Conservation (phyloP, 371 early-diverging fungal genomes). For the Basidiobolus meristosporus region DNA sequence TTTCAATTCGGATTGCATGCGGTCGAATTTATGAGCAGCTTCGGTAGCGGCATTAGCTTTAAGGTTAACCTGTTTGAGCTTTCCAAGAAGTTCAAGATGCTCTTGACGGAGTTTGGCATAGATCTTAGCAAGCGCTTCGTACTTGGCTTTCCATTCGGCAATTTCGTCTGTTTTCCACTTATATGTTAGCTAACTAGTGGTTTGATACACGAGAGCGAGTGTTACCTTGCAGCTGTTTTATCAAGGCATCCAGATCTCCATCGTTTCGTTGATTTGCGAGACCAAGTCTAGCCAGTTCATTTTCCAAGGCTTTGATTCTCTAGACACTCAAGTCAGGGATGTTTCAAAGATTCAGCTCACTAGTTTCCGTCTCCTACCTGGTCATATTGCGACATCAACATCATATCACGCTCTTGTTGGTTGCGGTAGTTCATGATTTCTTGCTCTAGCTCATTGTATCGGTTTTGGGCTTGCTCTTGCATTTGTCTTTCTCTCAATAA, state of each 20-base stretch:
- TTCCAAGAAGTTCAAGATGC: constrained; percentile 78
- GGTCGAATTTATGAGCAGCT: constrained; percentile 48
- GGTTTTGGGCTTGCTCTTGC: constrained; percentile 51
- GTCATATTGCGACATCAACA: constrained; percentile 68
- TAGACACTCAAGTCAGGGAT: constrained; percentile 5
- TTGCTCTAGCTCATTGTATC: constrained; percentile 54
- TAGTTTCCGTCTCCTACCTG: constrained; percentile 14
- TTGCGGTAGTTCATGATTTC: constrained; percentile 53
- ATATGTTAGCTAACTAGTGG: neutral
- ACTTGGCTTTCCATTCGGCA: constrained; percentile 77
- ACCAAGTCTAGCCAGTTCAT: constrained; percentile 57
- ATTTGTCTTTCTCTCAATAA: constrained; percentile 41
- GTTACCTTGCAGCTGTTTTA: constrained; percentile 53
- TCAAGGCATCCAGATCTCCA: constrained; percentile 49
- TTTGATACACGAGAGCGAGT: neutral
- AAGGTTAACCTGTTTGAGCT: constrained; percentile 62
- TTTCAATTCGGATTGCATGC: constrained; percentile 54
- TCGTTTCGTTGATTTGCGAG: constrained; percentile 43
- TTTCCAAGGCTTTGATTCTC: constrained; percentile 53
- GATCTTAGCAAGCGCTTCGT: constrained; percentile 78
- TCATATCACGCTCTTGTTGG: constrained; percentile 67
- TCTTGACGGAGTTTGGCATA: constrained; percentile 92
- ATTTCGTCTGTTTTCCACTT: constrained; percentile 50
- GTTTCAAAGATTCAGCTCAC: neutral
- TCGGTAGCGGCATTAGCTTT: constrained; percentile 65